Evolutionary conservation across 106 monocot species (phyloP).

Genomic region (Apostasia ramifera): DNA sequence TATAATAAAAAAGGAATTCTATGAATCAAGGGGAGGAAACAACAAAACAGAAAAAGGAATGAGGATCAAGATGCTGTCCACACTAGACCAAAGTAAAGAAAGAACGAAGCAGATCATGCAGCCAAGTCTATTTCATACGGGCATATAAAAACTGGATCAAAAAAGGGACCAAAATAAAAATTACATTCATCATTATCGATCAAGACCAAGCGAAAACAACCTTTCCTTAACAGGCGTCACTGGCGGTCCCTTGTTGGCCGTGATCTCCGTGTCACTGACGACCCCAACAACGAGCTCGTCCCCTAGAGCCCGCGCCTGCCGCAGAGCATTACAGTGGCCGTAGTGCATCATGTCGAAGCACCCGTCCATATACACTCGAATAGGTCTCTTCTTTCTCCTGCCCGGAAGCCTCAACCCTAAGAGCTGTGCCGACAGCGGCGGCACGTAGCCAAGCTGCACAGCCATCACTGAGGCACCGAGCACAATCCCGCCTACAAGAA

Average conservation of each 20-base stretch:
- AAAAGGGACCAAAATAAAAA: not conserved
- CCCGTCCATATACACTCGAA: constrained; percentile 95
- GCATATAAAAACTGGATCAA: too few relatives aligned
- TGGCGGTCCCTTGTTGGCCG: constrained; percentile 82
- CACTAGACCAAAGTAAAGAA: not conserved
- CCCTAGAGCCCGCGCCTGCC: constrained; percentile 85
- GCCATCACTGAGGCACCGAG: constrained; percentile 33
- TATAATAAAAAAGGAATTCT: not conserved
- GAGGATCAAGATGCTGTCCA: not conserved
- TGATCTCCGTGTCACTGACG: constrained; percentile 89
- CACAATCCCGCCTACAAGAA: constrained; percentile 40
- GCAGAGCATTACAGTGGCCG: constrained; percentile 90
- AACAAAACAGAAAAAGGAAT: not conserved
- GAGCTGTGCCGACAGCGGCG: constrained; percentile 1
- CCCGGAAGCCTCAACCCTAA: constrained; percentile 2
- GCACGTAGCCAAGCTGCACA: constrained; percentile 16
- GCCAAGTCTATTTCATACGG: too few relatives aligned
- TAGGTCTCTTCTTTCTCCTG: constrained; percentile 43
- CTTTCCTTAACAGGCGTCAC: constrained; percentile 83
- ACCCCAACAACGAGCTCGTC: constrained; percentile 95
- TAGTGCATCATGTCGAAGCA: constrained; percentile 99
- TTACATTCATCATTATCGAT: not conserved
- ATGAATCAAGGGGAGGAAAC: not conserved
- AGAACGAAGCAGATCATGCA: too few relatives aligned
- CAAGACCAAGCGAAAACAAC: constrained; percentile 11